Evolutionary conservation across 164 flowering plant species (phyloP).

Genomic region (Vitis vinifera): DNA sequence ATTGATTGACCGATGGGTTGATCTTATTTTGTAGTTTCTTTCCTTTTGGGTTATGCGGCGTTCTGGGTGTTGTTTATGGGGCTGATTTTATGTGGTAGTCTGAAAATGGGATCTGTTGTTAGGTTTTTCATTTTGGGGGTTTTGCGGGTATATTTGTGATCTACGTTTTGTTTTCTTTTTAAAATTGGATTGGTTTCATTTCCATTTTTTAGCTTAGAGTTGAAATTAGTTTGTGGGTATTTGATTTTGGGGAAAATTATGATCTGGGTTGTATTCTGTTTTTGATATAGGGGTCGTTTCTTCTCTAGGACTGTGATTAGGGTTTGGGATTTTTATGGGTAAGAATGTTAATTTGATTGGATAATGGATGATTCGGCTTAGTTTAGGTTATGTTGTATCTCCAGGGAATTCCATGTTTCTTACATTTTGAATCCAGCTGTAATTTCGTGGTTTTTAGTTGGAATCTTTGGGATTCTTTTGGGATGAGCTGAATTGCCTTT

Average conservation of each 20-base stretch:
- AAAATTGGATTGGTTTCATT: background rate
- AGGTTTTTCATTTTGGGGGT: too few relatives aligned
- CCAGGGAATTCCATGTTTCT: background rate
- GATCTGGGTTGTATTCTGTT: background rate
- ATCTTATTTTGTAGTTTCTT: background rate
- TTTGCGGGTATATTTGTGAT: background rate
- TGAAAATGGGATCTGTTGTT: too few relatives aligned
- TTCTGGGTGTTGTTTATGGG: too few relatives aligned
- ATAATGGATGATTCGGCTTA: background rate
- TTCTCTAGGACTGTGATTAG: background rate
- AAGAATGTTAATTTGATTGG: background rate
- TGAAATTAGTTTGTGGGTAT: conserved; percentile 2
- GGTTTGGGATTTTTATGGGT: background rate
- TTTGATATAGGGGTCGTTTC: background rate
- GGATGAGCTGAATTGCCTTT: background rate
- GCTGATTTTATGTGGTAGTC: too few relatives aligned
- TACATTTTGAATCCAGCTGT: background rate
- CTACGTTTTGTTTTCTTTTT: background rate
- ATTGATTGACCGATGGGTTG: background rate
- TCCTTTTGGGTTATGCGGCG: too few relatives aligned
- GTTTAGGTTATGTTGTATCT: background rate
- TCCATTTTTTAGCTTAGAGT: background rate
- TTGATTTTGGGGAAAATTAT: background rate
- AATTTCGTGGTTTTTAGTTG: background rate
- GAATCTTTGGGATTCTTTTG: background rate